phyloP scores from a whole-genome alignment of 352 stramenopile species.

The Globisporangium alternatum region DNA sequence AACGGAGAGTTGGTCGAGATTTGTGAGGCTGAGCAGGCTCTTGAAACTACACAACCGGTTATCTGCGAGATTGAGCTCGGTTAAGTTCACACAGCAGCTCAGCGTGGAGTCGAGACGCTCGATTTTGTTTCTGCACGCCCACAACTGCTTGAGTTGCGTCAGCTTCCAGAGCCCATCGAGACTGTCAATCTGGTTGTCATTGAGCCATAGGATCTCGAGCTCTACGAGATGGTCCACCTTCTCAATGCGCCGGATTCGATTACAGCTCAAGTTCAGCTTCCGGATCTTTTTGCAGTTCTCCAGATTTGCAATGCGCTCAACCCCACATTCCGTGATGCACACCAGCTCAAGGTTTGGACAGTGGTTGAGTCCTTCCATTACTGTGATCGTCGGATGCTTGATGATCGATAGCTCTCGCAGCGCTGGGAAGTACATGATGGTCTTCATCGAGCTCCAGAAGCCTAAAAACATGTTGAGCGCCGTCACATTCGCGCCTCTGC shows the following conservation, averaged over 20 bases:
- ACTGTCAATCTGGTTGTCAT: slow-evolving; percentile 67
- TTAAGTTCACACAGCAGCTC: slow-evolving; percentile 50
- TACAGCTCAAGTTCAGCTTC: slow-evolving; percentile 72
- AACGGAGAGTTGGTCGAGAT: slow-evolving; percentile 56
- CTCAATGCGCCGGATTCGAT: slow-evolving; percentile 56
- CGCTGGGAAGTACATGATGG: slow-evolving; percentile 57
- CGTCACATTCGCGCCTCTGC: slow-evolving; percentile 32
- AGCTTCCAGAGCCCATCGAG: slow-evolving; percentile 56
- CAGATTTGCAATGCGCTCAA: slow-evolving; percentile 48
- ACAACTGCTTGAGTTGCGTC: slow-evolving; percentile 58
- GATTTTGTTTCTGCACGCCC: slow-evolving; percentile 74
- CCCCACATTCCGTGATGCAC: slow-evolving; percentile 62
- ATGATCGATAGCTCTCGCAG: slow-evolving; percentile 71
- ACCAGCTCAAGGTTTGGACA: slow-evolving; percentile 62
- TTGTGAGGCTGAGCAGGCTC: slow-evolving; percentile 68
- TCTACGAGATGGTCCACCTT: slow-evolving; percentile 46
- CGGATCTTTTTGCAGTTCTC: slow-evolving; percentile 43
- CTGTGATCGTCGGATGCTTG: slow-evolving; percentile 62
- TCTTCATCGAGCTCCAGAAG: slow-evolving; percentile 72
- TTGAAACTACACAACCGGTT: slow-evolving; percentile 88
- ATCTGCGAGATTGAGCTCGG: slow-evolving; percentile 84
- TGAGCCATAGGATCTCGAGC: slow-evolving; percentile 80
- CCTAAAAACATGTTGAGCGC: slow-evolving; percentile 74
- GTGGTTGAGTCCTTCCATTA: slow-evolving; percentile 46
- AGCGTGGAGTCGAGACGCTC: slow-evolving; percentile 60